Percentiles rank a stretch among this genome's conserved stretches.
Evolutionary conservation across 2,329 filamentous ascomycete genomes (phyloP).

Genomic region (Colletotrichum magnum): DNA sequence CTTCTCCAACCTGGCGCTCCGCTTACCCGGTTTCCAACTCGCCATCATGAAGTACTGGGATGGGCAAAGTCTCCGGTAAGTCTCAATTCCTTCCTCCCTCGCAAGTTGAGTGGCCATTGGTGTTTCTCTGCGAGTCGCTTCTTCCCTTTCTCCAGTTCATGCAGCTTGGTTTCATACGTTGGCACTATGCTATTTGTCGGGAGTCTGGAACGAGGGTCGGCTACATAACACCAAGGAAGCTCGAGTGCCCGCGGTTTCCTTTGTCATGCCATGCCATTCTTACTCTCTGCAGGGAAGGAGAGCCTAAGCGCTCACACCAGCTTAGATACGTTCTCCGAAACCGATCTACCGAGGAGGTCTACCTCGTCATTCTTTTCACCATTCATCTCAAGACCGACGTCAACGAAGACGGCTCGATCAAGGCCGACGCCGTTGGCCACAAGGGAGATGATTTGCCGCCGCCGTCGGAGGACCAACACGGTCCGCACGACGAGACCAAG

Average conservation of each 20-base stretch:
- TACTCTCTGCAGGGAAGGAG: conserved; percentile 44
- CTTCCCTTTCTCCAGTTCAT: not conserved
- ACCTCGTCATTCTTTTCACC: conserved; percentile 86
- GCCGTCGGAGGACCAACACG: conserved; percentile 43
- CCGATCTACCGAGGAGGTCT: conserved; percentile 77
- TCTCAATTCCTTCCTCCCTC: conserved; percentile 41
- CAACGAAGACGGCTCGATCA: conserved; percentile 70
- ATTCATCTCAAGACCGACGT: conserved; percentile 79
- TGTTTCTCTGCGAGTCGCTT: conserved; percentile 19
- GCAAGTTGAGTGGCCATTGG: conserved; percentile 14
- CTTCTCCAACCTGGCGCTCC: conserved; percentile 80
- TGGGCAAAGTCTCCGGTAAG: conserved; percentile 81
- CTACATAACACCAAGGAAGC: conserved; percentile 3
- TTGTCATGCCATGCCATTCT: conserved; percentile 42
- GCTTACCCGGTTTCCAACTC: conserved; percentile 79
- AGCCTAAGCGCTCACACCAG: conserved; percentile 78
- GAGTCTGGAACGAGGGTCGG: conserved; percentile 5
- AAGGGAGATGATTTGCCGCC: conserved; percentile 42
- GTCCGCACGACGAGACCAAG: conserved; percentile 50
- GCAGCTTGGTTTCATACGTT: not conserved
- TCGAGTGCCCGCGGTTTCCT: not conserved
- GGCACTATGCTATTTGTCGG: conserved; percentile 15
- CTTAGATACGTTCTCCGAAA: conserved; percentile 95
- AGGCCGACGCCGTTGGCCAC: conserved; percentile 54
- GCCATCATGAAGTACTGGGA: conserved; percentile 86